These are phyloP conservation scores for Dillenia turbinata DNA, from an alignment of 164 flowering plant genomes.

Conservation along the genomic window DNA sequence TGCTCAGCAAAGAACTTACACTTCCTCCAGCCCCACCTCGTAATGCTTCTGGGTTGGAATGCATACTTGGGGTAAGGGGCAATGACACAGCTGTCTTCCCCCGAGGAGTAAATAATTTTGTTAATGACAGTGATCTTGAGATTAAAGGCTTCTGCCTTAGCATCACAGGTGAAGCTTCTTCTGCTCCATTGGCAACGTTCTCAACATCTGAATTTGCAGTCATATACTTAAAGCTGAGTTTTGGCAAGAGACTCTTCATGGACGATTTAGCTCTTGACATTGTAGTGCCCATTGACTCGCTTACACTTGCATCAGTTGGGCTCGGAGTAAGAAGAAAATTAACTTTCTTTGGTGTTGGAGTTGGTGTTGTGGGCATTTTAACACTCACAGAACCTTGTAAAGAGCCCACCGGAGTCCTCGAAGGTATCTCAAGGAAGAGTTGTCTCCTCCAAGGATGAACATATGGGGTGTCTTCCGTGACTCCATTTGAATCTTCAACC, in stretches of 20 bases:
- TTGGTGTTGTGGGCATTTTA: conserved; percentile 47
- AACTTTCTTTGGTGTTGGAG: conserved; percentile 58
- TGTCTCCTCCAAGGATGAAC: conserved; percentile 37
- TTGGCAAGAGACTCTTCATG: conserved; percentile 39
- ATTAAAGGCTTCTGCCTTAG: conserved; percentile 39
- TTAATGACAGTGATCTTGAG: conserved; percentile 48
- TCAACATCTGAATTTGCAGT: conserved; percentile 32
- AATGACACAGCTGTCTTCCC: conserved; percentile 53
- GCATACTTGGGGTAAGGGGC: conserved; percentile 36
- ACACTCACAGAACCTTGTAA: conserved; percentile 35
- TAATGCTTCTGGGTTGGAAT: conserved; percentile 29
- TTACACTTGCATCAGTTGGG: conserved; percentile 22
- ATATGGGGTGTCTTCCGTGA: conserved; percentile 25
- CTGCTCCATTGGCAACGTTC: conserved; percentile 22
- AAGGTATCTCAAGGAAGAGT: conserved; percentile 54
- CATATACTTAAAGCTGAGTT: conserved; percentile 41
- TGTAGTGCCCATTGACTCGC: conserved; percentile 35
- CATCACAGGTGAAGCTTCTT: conserved; percentile 17
- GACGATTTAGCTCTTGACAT: conserved; percentile 38
- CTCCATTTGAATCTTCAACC: conserved; percentile 27
- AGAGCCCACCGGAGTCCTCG: conserved; percentile 25
- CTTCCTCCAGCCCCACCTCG: conserved; percentile 20
- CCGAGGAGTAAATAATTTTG: conserved; percentile 57
- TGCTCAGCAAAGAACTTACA: conserved; percentile 14
- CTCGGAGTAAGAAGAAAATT: conserved; percentile 44